Conservation (phyloP, 306 rosid species). For the Castanospermum australe region DNA sequence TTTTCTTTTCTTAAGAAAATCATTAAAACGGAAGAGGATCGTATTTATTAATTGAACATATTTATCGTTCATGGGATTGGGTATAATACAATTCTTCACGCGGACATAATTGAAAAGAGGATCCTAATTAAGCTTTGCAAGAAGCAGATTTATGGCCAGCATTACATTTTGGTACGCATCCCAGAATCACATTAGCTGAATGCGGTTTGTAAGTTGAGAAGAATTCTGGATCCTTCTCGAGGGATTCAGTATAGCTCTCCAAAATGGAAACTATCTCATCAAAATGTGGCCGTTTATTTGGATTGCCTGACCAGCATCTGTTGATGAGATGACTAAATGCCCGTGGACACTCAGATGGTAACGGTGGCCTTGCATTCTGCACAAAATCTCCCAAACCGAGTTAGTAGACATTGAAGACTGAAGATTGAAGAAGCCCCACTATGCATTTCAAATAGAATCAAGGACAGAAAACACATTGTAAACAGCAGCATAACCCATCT, state of each 20-base stretch:
- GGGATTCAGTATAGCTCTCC: conserved; percentile 60
- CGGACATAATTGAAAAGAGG: not conserved
- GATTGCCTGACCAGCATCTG: conserved; percentile 88
- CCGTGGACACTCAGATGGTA: conserved; percentile 70
- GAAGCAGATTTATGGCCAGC: conserved; percentile 32
- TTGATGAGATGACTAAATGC: conserved; percentile 73
- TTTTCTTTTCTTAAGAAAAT: not conserved
- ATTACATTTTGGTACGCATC: conserved; percentile 61
- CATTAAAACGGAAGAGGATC: not conserved
- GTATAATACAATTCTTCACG: conserved; percentile 18
- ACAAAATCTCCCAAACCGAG: conserved; percentile 13
- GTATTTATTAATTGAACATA: not conserved
- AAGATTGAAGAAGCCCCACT: not conserved
- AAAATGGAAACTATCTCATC: conserved; percentile 69
- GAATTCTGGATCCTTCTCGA: conserved; percentile 73
- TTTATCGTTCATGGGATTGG: not conserved
- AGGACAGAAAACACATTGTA: not conserved
- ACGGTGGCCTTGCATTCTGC: conserved; percentile 95
- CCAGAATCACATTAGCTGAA: conserved; percentile 22
- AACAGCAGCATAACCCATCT: not conserved
- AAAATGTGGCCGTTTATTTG: conserved; percentile 79
- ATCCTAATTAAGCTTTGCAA: conserved; percentile 25
- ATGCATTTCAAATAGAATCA: not conserved
- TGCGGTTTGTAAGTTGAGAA: conserved; percentile 60
- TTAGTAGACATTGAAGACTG: not conserved